Conservation (phyloP, 352 stramenopile genomes). For the Phytophthora foliorum region DNA sequence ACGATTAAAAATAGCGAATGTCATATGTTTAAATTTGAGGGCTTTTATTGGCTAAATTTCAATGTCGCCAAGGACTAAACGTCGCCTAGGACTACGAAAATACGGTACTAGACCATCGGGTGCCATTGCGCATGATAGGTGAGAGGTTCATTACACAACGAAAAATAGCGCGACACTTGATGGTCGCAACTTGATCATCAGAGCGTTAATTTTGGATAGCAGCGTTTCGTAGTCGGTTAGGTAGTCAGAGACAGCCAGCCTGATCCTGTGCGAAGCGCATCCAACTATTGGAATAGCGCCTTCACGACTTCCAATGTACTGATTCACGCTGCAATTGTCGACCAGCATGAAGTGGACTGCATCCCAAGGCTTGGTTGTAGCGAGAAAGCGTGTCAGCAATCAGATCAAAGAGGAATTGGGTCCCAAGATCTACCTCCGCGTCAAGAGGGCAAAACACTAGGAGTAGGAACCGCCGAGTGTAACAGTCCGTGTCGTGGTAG, state of each 20-base stretch:
- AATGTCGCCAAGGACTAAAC: too few species aligned
- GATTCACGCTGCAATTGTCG: slow-evolving; percentile 35
- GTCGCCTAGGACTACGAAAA: too few species aligned
- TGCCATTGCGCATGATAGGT: slow-evolving; percentile 14
- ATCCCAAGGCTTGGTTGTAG: slow-evolving; percentile 28
- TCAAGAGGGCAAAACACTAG: slow-evolving; percentile 20
- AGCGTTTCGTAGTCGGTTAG: slow-evolving; percentile 18
- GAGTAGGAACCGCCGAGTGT: slow-evolving; percentile 20
- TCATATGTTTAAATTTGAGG: too few species aligned
- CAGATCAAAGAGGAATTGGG: slow-evolving; percentile 26
- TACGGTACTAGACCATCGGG: slow-evolving; percentile 29
- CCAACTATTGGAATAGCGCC: slow-evolving; percentile 23
- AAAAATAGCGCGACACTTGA: slow-evolving; percentile 8
- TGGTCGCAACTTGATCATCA: slow-evolving; percentile 17
- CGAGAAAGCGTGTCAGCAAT: slow-evolving; percentile 22
- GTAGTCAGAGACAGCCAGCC: slow-evolving; percentile 25
- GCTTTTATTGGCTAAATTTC: too few species aligned
- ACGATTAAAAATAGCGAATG: too few species aligned
- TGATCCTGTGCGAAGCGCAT: slow-evolving; percentile 31
- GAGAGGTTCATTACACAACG: slow-evolving; percentile 6
- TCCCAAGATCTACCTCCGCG: slow-evolving; percentile 10
- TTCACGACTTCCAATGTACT: slow-evolving; percentile 28
- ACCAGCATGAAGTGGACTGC: slow-evolving; percentile 28
- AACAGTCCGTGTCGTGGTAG: slow-evolving; percentile 28
- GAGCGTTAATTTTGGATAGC: slow-evolving; percentile 11